Evolutionary conservation across 805 yeast species (phyloP).

Genomic region (Clavispora carvajalis): DNA sequence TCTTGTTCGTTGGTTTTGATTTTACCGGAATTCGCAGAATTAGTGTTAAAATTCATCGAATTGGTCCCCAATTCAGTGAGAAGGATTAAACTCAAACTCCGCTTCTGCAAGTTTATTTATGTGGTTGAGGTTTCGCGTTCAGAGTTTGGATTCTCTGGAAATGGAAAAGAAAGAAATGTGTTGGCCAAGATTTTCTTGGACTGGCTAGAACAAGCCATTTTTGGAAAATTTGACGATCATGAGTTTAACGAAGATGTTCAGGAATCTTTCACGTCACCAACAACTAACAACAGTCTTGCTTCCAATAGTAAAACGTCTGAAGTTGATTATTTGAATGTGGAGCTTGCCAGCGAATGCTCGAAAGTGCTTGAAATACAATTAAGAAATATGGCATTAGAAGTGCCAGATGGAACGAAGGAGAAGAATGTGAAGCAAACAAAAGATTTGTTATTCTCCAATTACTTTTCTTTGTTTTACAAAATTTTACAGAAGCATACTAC

Average conservation of each 20-base stretch:
- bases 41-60: conserved; percentile 23
- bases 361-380: conserved; percentile 52
- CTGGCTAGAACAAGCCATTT: conserved; percentile 53
- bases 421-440: conserved; percentile 50
- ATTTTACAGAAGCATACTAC: conserved; percentile 43
- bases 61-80: conserved; percentile 24
- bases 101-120: conserved; percentile 36
- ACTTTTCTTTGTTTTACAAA: conserved; percentile 57
- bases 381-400: conserved; percentile 53
- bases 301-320: conserved; percentile 21
- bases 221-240: conserved; percentile 24
- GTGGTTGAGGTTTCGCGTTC: conserved; percentile 30
- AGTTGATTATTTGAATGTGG: conserved; percentile 45
- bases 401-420: conserved; percentile 50
- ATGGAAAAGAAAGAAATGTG: conserved; percentile 42
- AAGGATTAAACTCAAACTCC: conserved; percentile 35
- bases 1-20: conserved; percentile 28
- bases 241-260: neutral
- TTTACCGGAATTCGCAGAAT: conserved; percentile 25
- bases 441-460: conserved; percentile 62
- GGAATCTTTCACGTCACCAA: conserved; percentile 2
- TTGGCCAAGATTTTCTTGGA: conserved; percentile 43
- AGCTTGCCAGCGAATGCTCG: conserved; percentile 61
- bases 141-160: conserved; percentile 37
- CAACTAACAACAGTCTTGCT: neutral